Evolutionary conservation across 129 eudicot genomes (phyloP), one percentile per base, ranked within the genome.

Genomic region (Arctium minus): DNA sequence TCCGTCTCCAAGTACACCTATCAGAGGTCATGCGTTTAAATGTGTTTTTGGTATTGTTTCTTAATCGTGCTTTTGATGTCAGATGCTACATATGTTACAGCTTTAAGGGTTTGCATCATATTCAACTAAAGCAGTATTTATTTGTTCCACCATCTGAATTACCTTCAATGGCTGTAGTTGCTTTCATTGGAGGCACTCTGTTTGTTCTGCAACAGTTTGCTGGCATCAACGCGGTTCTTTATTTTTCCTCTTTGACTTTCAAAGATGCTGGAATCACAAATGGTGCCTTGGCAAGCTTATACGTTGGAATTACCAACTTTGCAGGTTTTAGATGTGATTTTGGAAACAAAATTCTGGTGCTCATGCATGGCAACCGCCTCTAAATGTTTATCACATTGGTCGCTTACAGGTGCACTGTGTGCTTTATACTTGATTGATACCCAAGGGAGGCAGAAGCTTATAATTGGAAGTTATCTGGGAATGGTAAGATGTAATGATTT

Each of bases 161-260:
- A 32, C 64, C 73, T 77, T 81, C 60, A 73, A 70, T 82, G 40
- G 8, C 82, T 89, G 92, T 90, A 94, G 98, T 90, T 86, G 97
- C 98, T 6, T 85, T 86, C 37, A 86, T 90, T 75, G 98, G 98
- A 90, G 97, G 97, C 62, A 75, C 91, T 30, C 91, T 94, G 46
- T 94, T 94, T 73, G 84, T 90, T 39, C 93, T 94, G 74, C 98
- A 94, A 70, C 98, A 94, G 84, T 90, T 94, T 78, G 92, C 98
- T 71, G 98, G 98, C 60, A 92, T 94, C 80, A 94, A 94, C 81
- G 98, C 94, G 53, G 94, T 94, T 86, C 97, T 94, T 68, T 94
- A 94, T 78, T 94, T 91, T 82, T 92, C 98, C 33, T 94, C 98
- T 13, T 88, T 94, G 86, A 92, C 94, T 81, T 94, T 94, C 79